Base-by-base conservation (phyloP, 805 yeast species). In the Wickerhamiella brachini region DNA sequence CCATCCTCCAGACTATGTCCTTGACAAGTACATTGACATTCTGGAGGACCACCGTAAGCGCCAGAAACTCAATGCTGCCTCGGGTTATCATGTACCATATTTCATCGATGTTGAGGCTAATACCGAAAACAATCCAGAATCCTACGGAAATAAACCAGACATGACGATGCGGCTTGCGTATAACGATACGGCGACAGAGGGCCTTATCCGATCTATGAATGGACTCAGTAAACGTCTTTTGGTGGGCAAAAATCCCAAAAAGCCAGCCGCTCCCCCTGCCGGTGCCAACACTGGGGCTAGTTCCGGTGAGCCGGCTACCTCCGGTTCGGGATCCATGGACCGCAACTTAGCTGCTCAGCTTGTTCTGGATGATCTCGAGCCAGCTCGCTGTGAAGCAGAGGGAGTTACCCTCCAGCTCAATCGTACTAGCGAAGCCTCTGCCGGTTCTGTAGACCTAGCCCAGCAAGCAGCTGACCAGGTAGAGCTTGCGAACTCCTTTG, bases 141-240 rank as follows among this genome's bases (percentile, higher is more conserved):
- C 72, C 56, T 66, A 76, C 48, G 97, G 97, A 0, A 85, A 86
- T 61, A 72, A 73, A 20, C 95, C 96, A 0, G 97, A 90, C 67
- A 71, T 85, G 50, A 90, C 97, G 6, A 90, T 90, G 97, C 68
- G 71, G 8, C 70, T 76, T 52, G 79, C 81, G 45, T 67, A 72
- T 42, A 75, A 75, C 45, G 78, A 77, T 49, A 75, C 74, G 31
- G 95, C 85, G 56, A 78, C 88, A 58, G 74, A 85, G 17, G 78
- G 83, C 17, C 79, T 88, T 18, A 73, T 93, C 70, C 76, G 83
- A 57, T 86, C 95, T 55, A 88, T 90, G 93, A 90, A 90, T 67
- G 77, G 88, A 53, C 70, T 90, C 47, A 83, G 94, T 62, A 80
- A 85, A 52, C 79, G 88, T 57, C 83, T 90, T 83, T 78, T 90